These are phyloP conservation scores for Apiospora malaysiana DNA, from an alignment of 2,329 filamentous ascomycete genomes.

Conservation along the genomic window DNA sequence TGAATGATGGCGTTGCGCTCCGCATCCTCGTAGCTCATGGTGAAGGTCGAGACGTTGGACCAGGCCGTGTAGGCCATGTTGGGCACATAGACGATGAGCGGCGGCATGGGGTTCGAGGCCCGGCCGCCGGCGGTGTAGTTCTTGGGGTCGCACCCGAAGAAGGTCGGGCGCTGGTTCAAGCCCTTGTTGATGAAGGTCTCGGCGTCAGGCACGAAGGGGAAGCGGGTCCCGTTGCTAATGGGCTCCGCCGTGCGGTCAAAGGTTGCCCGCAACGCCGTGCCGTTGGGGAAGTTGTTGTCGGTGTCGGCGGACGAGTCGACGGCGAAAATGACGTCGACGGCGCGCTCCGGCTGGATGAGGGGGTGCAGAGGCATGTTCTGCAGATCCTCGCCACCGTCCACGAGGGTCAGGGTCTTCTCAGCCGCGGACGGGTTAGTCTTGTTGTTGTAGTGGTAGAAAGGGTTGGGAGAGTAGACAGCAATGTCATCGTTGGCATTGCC, in stretches of 20 bases:
- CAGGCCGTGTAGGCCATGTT: conserved; percentile 79
- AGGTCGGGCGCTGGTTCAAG: conserved; percentile 75
- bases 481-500: conserved; percentile 72
- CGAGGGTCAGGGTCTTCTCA: conserved; percentile 65
- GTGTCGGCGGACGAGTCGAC: conserved; percentile 81
- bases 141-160: conserved; percentile 77
- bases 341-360: conserved; percentile 73
- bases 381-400: conserved; percentile 78
- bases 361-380: conserved; percentile 84
- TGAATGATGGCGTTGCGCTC: conserved; percentile 81
- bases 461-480: conserved; percentile 75
- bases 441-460: conserved; percentile 72
- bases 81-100: conserved; percentile 86
- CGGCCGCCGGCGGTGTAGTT: conserved; percentile 55
- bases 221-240: conserved; percentile 68
- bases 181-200: conserved; percentile 82
- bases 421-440: conserved; percentile 62
- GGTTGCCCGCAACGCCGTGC: conserved; percentile 74
- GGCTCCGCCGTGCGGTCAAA: conserved; percentile 68
- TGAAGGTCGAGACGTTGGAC: conserved; percentile 83
- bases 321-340: conserved; percentile 82
- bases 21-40: conserved; percentile 64
- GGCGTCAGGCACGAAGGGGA: conserved; percentile 73
- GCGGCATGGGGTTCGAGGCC: conserved; percentile 41
- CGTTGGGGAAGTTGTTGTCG: conserved; percentile 74